Conservation (phyloP, 2,329 filamentous ascomycete genomes). For the Fusarium sp. region DNA sequence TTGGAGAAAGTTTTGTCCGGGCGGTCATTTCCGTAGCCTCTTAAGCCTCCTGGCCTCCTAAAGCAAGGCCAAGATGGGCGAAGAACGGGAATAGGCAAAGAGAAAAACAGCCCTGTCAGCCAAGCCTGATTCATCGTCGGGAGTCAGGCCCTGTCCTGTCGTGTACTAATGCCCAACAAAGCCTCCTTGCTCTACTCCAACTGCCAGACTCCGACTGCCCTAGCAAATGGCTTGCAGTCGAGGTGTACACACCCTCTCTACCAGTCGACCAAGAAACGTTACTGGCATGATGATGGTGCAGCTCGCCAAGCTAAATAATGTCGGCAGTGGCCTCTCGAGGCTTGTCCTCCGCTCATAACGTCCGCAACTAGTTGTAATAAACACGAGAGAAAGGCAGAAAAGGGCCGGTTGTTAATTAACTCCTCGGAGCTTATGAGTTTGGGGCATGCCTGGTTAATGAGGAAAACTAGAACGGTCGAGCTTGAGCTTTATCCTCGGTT, state of each 20-base stretch:
- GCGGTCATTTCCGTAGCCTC: not conserved
- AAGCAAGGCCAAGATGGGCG: not conserved
- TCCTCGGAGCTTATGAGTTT: not conserved
- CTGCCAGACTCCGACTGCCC: not conserved
- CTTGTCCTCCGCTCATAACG: not conserved
- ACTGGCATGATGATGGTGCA: slow-evolving; percentile 11
- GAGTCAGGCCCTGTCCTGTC: too few relatives aligned
- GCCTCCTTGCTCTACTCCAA: slow-evolving; percentile 15
- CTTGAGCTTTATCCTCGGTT: slow-evolving; percentile 46
- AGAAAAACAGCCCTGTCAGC: not conserved
- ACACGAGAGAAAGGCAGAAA: slow-evolving; percentile 15
- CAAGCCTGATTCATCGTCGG: too few relatives aligned
- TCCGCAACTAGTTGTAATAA: not conserved
- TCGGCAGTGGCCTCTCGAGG: slow-evolving; percentile 17
- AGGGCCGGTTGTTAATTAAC: slow-evolving; percentile 23
- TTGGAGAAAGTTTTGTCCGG: slow-evolving; percentile 40
- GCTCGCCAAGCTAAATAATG: slow-evolving; percentile 29
- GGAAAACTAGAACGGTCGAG: slow-evolving; percentile 13
- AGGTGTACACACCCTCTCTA: not conserved
- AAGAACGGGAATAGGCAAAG: slow-evolving; percentile 22
- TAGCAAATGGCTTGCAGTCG: not conserved
- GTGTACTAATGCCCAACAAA: not conserved
- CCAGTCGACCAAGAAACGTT: not conserved
- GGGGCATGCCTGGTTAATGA: slow-evolving; percentile 26
- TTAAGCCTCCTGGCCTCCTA: too few relatives aligned